Conservation (phyloP, 345 rosid genomes). For the Brassica carinata region DNA sequence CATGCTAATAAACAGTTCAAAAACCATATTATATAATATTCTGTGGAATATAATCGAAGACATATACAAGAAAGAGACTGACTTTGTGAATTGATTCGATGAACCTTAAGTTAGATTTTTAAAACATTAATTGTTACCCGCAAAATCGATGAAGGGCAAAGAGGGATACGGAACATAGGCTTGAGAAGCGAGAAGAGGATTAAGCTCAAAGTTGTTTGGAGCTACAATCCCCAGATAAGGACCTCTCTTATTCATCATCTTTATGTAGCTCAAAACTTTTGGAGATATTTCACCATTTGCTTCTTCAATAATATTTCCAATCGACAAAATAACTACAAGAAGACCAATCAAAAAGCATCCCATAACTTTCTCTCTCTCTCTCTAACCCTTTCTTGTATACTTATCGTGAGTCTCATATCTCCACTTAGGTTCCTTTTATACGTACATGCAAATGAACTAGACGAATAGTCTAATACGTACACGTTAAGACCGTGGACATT, state of each 20-base stretch:
- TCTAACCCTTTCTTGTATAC: background rate
- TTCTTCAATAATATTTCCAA: slow-evolving; percentile 26
- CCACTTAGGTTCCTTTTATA: slow-evolving; percentile 6
- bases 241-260: slow-evolving; percentile 47
- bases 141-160: slow-evolving; percentile 56
- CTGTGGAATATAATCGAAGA: background rate
- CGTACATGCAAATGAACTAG: background rate
- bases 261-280: slow-evolving; percentile 31
- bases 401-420: slow-evolving; percentile 13
- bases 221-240: slow-evolving; percentile 68
- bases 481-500: slow-evolving; percentile 14
- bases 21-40: background rate
- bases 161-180: slow-evolving; percentile 46
- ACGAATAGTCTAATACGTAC: background rate
- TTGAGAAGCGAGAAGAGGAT: slow-evolving; percentile 66
- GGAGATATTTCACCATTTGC: slow-evolving; percentile 42
- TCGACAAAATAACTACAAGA: slow-evolving; percentile 29
- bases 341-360: slow-evolving; percentile 15
- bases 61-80: background rate
- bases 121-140: slow-evolving; percentile 44
- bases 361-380: slow-evolving; percentile 25
- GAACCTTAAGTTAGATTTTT: background rate
- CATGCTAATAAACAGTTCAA: background rate
- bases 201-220: slow-evolving; percentile 78
- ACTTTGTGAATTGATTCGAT: background rate